Evolutionary conservation across 345 rosid genomes (phyloP).

Genomic region (Microcos paniculata): DNA sequence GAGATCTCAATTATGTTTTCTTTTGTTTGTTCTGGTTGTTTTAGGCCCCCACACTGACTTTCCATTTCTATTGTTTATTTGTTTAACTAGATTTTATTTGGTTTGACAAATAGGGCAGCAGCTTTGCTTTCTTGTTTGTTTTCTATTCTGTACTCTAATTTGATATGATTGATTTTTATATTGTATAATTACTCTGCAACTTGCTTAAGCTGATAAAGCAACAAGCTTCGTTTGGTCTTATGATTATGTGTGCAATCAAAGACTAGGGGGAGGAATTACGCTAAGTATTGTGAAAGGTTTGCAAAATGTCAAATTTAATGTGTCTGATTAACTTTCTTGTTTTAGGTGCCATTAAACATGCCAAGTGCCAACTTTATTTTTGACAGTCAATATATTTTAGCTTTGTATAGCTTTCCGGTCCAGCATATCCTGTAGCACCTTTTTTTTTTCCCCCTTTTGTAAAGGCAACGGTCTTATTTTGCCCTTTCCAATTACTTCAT

Average conservation of each 20-base stretch:
- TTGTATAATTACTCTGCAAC: not conserved
- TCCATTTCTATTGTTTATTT: not conserved
- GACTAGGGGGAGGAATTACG: not conserved
- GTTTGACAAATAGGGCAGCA: not conserved
- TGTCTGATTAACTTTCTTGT: not conserved
- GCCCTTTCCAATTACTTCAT: not conserved
- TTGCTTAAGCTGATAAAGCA: not conserved
- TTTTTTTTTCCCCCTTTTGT: not conserved
- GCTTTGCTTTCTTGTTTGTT: not conserved
- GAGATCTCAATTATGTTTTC: not conserved
- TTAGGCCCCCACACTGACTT: not conserved
- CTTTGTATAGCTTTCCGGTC: not conserved
- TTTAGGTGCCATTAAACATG: not conserved
- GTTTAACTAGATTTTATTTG: constrained; percentile 2
- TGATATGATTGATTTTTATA: not conserved
- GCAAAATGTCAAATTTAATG: not conserved
- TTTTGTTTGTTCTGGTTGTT: not conserved
- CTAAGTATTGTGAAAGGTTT: not conserved
- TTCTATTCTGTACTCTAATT: not conserved
- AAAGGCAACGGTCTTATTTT: not conserved
- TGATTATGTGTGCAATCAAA: not conserved
- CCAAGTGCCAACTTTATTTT: constrained; percentile 2
- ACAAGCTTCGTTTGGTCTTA: not conserved
- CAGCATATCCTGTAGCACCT: not conserved
- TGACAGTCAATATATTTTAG: not conserved